phyloP scores from a whole-genome alignment of 75 land plant genomes.

The Adiantum capillusveneris region DNA sequence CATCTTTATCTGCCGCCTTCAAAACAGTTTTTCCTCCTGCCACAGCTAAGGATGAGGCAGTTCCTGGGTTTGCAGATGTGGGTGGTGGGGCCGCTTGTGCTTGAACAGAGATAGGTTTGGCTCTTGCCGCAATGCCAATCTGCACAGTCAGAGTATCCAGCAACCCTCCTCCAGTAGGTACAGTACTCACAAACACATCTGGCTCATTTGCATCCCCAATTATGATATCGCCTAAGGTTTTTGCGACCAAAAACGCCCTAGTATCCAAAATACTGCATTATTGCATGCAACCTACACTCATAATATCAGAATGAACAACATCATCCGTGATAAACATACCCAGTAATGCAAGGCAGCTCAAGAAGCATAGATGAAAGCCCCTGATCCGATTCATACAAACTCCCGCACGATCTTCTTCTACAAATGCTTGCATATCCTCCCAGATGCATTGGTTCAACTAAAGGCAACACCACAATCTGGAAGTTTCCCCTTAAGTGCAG shows the following conservation, averaged over 20 bases:
- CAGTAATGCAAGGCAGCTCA: conserved; percentile 94
- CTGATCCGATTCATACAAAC: conserved; percentile 31
- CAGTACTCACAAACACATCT: conserved; percentile 56
- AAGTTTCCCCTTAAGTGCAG: conserved; percentile 52
- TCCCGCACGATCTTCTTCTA: conserved; percentile 57
- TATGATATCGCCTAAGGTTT: conserved; percentile 73
- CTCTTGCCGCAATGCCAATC: conserved; percentile 68
- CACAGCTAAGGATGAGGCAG: conserved; percentile 37
- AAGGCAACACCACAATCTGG: conserved; percentile 66
- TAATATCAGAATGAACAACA: background rate
- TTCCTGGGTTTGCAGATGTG: conserved; percentile 42
- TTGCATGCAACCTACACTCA: background rate
- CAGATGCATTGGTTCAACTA: conserved; percentile 77
- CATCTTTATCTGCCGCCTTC: conserved; percentile 73
- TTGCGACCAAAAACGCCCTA: conserved; percentile 85
- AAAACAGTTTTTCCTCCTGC: conserved; percentile 31
- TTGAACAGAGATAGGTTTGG: conserved; percentile 80
- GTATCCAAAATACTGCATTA: background rate
- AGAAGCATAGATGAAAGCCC: conserved; percentile 70
- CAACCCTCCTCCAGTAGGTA: conserved; percentile 80
- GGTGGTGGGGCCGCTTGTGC: conserved; percentile 50
- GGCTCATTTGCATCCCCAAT: conserved; percentile 76
- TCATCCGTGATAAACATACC: conserved; percentile 33
- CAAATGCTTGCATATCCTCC: conserved; percentile 44
- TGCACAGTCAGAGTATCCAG: conserved; percentile 86